Evolutionary conservation across 1,139 yeast species (phyloP), one percentile per base, ranked within the genome.

Genomic region (Geotrichum citri-aurantii): DNA sequence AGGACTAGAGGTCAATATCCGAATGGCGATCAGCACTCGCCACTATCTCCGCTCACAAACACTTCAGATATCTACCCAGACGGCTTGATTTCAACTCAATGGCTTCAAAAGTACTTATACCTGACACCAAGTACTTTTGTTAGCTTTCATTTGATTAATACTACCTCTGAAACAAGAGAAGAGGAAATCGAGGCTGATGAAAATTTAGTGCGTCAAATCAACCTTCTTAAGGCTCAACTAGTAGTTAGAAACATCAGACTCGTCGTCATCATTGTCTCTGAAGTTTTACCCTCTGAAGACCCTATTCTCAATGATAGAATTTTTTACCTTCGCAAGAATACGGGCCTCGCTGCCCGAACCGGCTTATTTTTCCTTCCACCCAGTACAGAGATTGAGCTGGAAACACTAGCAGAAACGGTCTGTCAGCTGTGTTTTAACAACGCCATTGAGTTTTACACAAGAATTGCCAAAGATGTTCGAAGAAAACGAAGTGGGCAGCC

Each of bases 31-130:
- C 53, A 56, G 19, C 75, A 71, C 50, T 76, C 75, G 46, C 72
- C 64, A 37, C 65, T 69, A 59, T 79, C 83, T 0, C 83, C 84
- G 1, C 68, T 73, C 54, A 75, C 75, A 56, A 69, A 71, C 2
- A 66, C 67, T 3, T 73, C 79, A 0, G 65, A 66, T 5, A 65
- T 74, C 56, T 74, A 71, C 56, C 80, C 81, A 0, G 77, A 79
- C 27, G 77, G 77, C 0, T 66, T 81, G 0, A 64, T 81, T 27
- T 72, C 79, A 0, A 63, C 65, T 0, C 71, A 76, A 27, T 83
- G 86, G 87, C 61, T 81, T 11, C 74, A 75, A 46, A 82, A 81
- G 65, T 80, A 82, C 64, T 69, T 73, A 44, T 71, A 74, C 21
- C 59, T 71, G 5, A 55, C 73, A 24, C 86, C 86, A 0, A 64